Percentiles rank a stretch among this genome's conserved stretches.
Conservation (phyloP, 2,329 filamentous ascomycete species). For the Penicillium rolfsii region DNA sequence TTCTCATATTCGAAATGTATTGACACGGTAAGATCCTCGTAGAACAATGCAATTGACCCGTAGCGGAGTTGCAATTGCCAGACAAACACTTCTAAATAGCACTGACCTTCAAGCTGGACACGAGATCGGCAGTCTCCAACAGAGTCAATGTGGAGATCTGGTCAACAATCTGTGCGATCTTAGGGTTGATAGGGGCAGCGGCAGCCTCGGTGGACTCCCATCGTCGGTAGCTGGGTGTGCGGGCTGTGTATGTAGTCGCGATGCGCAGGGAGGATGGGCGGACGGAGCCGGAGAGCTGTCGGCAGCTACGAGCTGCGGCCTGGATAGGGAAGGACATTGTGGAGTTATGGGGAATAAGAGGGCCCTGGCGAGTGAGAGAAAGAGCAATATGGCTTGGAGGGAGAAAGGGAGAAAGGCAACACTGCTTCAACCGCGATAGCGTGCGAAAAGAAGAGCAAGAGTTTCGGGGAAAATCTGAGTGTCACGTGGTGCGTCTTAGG, state of each 20-base stretch:
- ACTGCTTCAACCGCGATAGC: slow-evolving; percentile 28
- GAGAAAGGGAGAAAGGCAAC: slow-evolving; percentile 21
- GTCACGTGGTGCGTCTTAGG: slow-evolving; percentile 34
- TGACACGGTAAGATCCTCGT: background rate
- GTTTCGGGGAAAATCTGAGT: slow-evolving; percentile 40
- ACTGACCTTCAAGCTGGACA: slow-evolving; percentile 88
- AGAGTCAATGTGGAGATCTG: slow-evolving; percentile 98
- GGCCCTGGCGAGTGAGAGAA: slow-evolving; percentile 8
- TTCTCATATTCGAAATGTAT: background rate
- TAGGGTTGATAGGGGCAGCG: slow-evolving; percentile 70
- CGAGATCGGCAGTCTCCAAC: slow-evolving; percentile 94
- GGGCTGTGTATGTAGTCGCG: slow-evolving; percentile 44
- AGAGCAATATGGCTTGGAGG: slow-evolving; percentile 15
- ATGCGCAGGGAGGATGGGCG: slow-evolving; percentile 47
- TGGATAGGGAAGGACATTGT: slow-evolving; percentile 48
- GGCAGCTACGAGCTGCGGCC: slow-evolving; percentile 48
- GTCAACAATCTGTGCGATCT: slow-evolving; percentile 93
- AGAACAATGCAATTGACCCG: slow-evolving; percentile 11
- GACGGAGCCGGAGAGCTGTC: slow-evolving; percentile 45
- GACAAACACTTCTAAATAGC: slow-evolving; percentile 10
- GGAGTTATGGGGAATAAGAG: slow-evolving; percentile 11
- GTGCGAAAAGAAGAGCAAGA: slow-evolving; percentile 36
- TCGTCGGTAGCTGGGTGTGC: slow-evolving; percentile 63
- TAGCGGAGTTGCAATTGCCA: slow-evolving; percentile 1
- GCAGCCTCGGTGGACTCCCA: slow-evolving; percentile 81